Percentiles rank a stretch among this genome's conserved stretches.
Conservation (phyloP, 805 yeast species). For the Wickerhamomyces bovis region DNA sequence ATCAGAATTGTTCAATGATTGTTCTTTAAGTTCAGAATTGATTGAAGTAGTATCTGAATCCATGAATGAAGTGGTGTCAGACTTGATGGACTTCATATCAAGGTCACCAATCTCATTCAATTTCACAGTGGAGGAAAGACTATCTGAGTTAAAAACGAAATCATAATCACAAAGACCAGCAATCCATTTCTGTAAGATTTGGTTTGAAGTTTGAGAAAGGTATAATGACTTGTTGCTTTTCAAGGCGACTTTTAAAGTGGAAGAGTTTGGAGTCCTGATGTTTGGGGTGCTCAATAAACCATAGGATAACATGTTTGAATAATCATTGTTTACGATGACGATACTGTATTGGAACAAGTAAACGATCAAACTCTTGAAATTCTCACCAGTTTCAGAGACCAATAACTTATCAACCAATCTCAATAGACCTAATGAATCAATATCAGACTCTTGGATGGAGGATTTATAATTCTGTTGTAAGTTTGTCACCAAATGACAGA, state of each 20-base stretch:
- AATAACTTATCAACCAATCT: conserved; percentile 30
- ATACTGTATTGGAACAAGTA: conserved; percentile 28
- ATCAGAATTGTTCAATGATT: conserved; percentile 2
- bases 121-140: conserved; percentile 28
- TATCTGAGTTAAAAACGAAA: conserved; percentile 23
- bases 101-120: background rate
- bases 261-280: conserved; percentile 18
- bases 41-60: background rate
- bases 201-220: conserved; percentile 23
- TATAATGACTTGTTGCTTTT: conserved; percentile 19
- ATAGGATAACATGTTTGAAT: conserved; percentile 3
- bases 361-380: conserved; percentile 25
- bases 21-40: background rate
- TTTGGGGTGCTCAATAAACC: conserved; percentile 5
- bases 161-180: conserved; percentile 31
- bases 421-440: conserved; percentile 30
- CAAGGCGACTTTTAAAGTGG: conserved; percentile 13
- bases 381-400: conserved; percentile 25
- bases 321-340: conserved; percentile 10
- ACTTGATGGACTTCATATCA: conserved; percentile 1
- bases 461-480: conserved; percentile 13
- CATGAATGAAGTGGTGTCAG: background rate
- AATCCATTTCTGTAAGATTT: conserved; percentile 35
- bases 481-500: conserved; percentile 5
- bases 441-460: conserved; percentile 18